Evolutionary conservation across 805 yeast genomes (phyloP), one percentile per base, ranked within the genome.

Genomic region (Kodamaea fukazawae): DNA sequence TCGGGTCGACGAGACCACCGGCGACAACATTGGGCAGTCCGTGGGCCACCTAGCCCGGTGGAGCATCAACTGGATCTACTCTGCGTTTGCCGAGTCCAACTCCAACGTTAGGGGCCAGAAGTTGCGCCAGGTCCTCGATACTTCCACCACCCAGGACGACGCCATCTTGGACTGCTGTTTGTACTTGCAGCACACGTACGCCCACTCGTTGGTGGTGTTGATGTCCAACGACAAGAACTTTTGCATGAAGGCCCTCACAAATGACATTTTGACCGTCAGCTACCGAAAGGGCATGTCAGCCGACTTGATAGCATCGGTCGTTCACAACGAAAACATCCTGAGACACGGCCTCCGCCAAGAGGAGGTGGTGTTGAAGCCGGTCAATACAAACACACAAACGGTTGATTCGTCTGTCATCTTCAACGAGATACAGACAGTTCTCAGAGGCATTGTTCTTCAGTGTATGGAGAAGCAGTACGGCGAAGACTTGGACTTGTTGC

Each of bases 151-250:
- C 0, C 81, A 85, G 42, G 97, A 90, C 59, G 95, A 89, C 52
- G 74, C 95, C 0, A 89, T 90, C 45, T 61, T 89, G 30, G 96
- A 90, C 57, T 88, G 96, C 56, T 84, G 95, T 50, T 52, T 83
- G 17, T 88, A 74, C 54, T 79, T 82, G 42, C 70, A 74, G 44
- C 59, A 64, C 9, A 58, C 61, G 10, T 47, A 57, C 36, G 50
- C 58, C 2, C 49, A 59, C 4, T 50, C 58, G 8, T 49, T 69
- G 15, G 83, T 83, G 6, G 72, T 89, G 2, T 57, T 86, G 17
- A 52, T 89, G 43, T 83, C 96, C 0, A 86, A 90, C 55, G 97
- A 90, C 57, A 83, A 80, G 49, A 90, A 89, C 55, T 67, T 90
- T 7, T 87, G 96, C 57, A 58, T 77, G 46, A 85, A 84, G 57